Conservation (phyloP, 768 basidiomycete species). For the Udeniomyces megalosporus region DNA sequence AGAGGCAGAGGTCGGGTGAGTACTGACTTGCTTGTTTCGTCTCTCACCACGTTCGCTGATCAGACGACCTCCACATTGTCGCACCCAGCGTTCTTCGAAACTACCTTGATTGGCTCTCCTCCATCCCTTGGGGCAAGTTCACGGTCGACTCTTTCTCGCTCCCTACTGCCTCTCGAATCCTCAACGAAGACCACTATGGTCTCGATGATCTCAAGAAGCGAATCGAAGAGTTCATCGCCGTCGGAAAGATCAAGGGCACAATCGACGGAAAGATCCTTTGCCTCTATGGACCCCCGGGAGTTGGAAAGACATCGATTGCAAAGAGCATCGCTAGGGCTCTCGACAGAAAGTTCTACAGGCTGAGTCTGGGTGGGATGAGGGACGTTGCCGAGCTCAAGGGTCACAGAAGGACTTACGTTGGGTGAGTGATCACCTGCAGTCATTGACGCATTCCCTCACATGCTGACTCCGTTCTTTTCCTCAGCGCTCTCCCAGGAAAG, state of each 20-base stretch:
- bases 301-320: conserved; percentile 33
- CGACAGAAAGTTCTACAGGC: conserved; percentile 82
- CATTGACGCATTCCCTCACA: neutral
- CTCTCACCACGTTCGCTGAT: neutral
- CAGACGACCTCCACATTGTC: neutral
- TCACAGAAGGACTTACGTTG: conserved; percentile 90
- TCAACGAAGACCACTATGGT: conserved; percentile 93
- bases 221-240: conserved; percentile 88
- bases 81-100: conserved; percentile 55
- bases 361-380: conserved; percentile 88
- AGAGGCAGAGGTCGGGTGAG: conserved; percentile 79
- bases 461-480: neutral
- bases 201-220: conserved; percentile 81
- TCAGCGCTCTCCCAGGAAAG: conserved; percentile 77
- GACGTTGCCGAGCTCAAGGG: conserved; percentile 99
- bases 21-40: conserved; percentile 27
- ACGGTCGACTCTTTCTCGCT: conserved; percentile 87
- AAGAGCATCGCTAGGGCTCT: conserved; percentile 67
- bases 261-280: conserved; percentile 97
- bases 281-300: conserved; percentile 89
- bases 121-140: conserved; percentile 95
- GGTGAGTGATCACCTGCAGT: conserved; percentile 35
- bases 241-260: conserved; percentile 82
- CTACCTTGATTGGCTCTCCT: conserved; percentile 53
- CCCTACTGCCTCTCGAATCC: conserved; percentile 55